phyloP scores from a whole-genome alignment of 805 yeast species.

The Sugiyamaella smithiae region DNA sequence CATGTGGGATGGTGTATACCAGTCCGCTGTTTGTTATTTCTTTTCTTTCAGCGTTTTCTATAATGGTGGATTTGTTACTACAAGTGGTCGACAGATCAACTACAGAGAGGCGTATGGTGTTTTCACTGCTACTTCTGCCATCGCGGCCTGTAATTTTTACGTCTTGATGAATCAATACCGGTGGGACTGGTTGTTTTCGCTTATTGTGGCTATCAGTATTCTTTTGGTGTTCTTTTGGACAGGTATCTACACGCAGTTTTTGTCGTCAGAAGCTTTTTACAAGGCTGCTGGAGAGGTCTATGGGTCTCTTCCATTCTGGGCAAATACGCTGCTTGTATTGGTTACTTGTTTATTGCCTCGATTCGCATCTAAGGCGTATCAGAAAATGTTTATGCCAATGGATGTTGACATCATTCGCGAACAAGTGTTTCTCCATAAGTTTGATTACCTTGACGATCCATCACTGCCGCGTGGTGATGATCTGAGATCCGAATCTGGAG shows the following conservation, averaged over 20 bases:
- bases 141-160: constrained; percentile 57
- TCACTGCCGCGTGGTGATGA: constrained; percentile 5
- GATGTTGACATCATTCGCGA: constrained; percentile 69
- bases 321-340: constrained; percentile 50
- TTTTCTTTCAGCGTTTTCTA: constrained; percentile 60
- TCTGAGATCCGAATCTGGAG: constrained; percentile 1
- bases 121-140: constrained; percentile 54
- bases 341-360: constrained; percentile 57
- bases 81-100: constrained; percentile 51
- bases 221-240: constrained; percentile 66
- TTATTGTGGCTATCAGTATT: constrained; percentile 52
- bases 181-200: constrained; percentile 67
- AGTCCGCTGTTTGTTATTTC: constrained; percentile 65
- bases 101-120: constrained; percentile 67
- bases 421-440: constrained; percentile 47
- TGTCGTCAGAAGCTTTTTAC: constrained; percentile 54
- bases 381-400: constrained; percentile 50
- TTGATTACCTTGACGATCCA: constrained; percentile 24
- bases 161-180: constrained; percentile 61
- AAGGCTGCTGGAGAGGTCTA: constrained; percentile 58
- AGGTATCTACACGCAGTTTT: constrained; percentile 61
- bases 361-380: constrained; percentile 49
- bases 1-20: constrained; percentile 68
- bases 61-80: constrained; percentile 42
- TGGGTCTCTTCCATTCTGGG: constrained; percentile 62